These are phyloP conservation scores for Fraxinus sp. DNA, from an alignment of 305 asterid species.

Conservation along the genomic window DNA sequence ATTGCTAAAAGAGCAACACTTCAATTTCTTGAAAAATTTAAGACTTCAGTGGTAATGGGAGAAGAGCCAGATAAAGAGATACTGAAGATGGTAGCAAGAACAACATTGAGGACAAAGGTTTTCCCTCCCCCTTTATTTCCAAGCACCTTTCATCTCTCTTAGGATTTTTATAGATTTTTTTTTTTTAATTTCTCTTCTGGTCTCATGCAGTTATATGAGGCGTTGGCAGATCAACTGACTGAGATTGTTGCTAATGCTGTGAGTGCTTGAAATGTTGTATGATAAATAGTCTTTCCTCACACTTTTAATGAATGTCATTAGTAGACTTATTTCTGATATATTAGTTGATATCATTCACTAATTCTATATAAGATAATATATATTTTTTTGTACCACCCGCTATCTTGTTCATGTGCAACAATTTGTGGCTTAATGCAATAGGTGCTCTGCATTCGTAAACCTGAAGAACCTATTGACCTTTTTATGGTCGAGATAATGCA, in stretches of 20 bases:
- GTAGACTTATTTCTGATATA: neutral
- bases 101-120: constrained; percentile 94
- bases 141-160: neutral
- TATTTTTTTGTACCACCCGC: neutral
- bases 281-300: neutral
- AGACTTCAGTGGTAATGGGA: constrained; percentile 92
- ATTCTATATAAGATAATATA: neutral
- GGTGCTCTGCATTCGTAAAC: constrained; percentile 96
- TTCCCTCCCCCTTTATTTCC: constrained; percentile 12
- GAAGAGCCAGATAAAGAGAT: constrained; percentile 94
- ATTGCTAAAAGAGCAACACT: constrained; percentile 92
- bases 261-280: constrained; percentile 37
- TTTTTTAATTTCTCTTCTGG: constrained; percentile 17
- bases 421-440: constrained; percentile 26
- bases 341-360: neutral
- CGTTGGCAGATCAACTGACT: constrained; percentile 90
- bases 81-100: constrained; percentile 95
- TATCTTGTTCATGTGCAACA: neutral
- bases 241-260: constrained; percentile 83
- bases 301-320: neutral
- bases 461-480: constrained; percentile 92
- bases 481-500: constrained; percentile 99
- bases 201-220: constrained; percentile 72
- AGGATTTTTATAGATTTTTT: neutral
- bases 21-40: constrained; percentile 86